phyloP scores from a whole-genome alignment of 257 asterid genomes.

The Pogostemon cablin region DNA sequence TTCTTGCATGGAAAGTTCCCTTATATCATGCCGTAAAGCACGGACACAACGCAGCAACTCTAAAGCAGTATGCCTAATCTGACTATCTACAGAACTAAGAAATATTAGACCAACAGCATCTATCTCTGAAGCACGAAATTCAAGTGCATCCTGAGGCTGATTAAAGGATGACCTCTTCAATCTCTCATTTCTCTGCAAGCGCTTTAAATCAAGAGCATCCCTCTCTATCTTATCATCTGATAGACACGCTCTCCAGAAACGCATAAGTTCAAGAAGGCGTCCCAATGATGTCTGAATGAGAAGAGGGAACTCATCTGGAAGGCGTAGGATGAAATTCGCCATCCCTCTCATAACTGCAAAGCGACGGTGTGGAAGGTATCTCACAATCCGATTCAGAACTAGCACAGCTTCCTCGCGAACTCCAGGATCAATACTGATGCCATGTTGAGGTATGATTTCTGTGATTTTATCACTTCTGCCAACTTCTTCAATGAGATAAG shows the following conservation, averaged over 20 bases:
- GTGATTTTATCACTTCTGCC: slow-evolving; percentile 96
- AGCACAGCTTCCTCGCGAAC: slow-evolving; percentile 99
- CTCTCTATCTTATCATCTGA: slow-evolving; percentile 66
- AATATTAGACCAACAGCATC: slow-evolving; percentile 99
- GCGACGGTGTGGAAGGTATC: slow-evolving; percentile 95
- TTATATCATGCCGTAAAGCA: slow-evolving; percentile 82
- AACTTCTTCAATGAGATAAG: slow-evolving; percentile 98
- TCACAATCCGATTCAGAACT: slow-evolving; percentile 90
- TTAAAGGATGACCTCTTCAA: slow-evolving; percentile 86
- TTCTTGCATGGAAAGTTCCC: slow-evolving; percentile 65
- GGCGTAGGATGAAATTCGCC: slow-evolving; percentile 84
- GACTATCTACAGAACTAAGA: slow-evolving; percentile 97
- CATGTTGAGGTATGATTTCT: slow-evolving; percentile 98
- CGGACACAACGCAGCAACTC: slow-evolving; percentile 97
- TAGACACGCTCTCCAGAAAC: slow-evolving; percentile 95
- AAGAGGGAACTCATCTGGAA: slow-evolving; percentile 99
- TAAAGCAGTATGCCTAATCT: slow-evolving; percentile 96
- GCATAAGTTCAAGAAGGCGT: slow-evolving; percentile 97
- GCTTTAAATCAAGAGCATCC: slow-evolving; percentile 65
- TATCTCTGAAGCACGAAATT: slow-evolving; percentile 91
- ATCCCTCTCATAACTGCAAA: slow-evolving; percentile 98
- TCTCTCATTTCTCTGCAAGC: slow-evolving; percentile 83
- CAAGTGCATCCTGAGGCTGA: slow-evolving; percentile 79
- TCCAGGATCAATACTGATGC: slow-evolving; percentile 98
- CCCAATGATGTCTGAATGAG: slow-evolving; percentile 96